These are phyloP conservation scores for Arthrobotrys megalospora DNA, from an alignment of 2,329 filamentous ascomycete genomes.

Conservation along the genomic window DNA sequence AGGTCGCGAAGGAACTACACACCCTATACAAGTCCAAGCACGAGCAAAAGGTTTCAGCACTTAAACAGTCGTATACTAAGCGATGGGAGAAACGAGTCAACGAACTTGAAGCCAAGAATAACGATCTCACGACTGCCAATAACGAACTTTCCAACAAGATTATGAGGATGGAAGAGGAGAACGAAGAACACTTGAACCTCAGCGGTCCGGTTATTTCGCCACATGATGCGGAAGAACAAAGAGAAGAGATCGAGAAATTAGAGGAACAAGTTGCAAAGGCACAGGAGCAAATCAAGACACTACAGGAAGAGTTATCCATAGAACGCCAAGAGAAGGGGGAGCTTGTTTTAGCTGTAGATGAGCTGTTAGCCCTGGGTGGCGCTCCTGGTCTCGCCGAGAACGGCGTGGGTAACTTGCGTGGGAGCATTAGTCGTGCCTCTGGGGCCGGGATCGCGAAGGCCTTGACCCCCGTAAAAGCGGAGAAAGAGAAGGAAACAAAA, in stretches of 20 bases:
- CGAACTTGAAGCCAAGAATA: conserved; percentile 76
- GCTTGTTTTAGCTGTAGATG: conserved; percentile 83
- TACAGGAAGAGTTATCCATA: conserved; percentile 80
- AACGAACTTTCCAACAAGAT: conserved; percentile 60
- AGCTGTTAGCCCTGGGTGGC: conserved; percentile 80
- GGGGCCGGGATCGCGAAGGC: conserved; percentile 65
- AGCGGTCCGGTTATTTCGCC: conserved; percentile 50
- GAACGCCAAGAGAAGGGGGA: conserved; percentile 88
- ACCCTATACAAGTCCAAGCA: conserved; percentile 96
- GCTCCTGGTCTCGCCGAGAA: conserved; percentile 68
- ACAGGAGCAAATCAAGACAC: conserved; percentile 75
- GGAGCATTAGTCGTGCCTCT: conserved; percentile 64
- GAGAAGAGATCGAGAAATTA: conserved; percentile 80
- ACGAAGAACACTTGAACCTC: conserved; percentile 55
- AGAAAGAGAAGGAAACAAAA: conserved; percentile 60
- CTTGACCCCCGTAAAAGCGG: conserved; percentile 55
- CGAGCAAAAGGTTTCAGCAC: conserved; percentile 91
- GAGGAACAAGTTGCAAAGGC: conserved; percentile 67
- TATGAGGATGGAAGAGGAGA: conserved; percentile 57
- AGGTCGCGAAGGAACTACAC: conserved; percentile 94
- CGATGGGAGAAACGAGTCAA: conserved; percentile 90
- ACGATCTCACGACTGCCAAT: conserved; percentile 50
- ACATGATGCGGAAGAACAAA: conserved; percentile 76
- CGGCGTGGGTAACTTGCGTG: conserved; percentile 67
- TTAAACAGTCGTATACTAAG: conserved; percentile 87